These are phyloP conservation scores for Chlorella sp. DNA, from an alignment of 139 green algal species.

Conservation along the genomic window DNA sequence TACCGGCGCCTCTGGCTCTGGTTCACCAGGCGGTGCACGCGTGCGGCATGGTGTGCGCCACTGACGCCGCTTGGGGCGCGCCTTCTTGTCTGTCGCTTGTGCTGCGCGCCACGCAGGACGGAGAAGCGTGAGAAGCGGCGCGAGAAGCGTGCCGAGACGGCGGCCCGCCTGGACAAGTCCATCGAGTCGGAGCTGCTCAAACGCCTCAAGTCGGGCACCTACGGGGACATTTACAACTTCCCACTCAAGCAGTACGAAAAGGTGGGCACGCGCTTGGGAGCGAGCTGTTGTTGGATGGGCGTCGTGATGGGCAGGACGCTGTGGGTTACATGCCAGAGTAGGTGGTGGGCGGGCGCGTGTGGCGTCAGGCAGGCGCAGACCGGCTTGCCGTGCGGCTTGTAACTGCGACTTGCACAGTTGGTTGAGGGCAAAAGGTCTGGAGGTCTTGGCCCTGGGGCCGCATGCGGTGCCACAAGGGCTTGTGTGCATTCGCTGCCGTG, in stretches of 20 bases:
- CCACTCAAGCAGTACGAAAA: constrained; percentile 85
- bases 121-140: constrained; percentile 69
- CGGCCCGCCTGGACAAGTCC: constrained; percentile 78
- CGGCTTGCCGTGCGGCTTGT: neutral
- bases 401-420: neutral
- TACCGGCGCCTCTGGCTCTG: too few relatives aligned
- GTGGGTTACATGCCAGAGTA: neutral
- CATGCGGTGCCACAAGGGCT: too few relatives aligned
- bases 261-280: constrained; percentile 20
- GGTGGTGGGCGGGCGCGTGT: neutral
- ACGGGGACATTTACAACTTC: constrained; percentile 99
- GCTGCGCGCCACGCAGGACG: constrained; percentile 24
- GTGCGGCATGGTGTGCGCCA: too few relatives aligned
- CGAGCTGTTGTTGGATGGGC: neutral
- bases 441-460: too few relatives aligned
- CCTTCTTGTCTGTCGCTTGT: too few relatives aligned
- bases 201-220: constrained; percentile 90
- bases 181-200: constrained; percentile 93
- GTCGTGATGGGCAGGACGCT: neutral
- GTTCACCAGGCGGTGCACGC: too few relatives aligned
- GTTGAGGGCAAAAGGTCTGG: too few relatives aligned
- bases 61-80: too few relatives aligned
- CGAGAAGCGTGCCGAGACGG: constrained; percentile 89
- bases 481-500: too few relatives aligned
- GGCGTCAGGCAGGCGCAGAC: neutral